Percentiles rank a stretch among this genome's conserved stretches.
These are phyloP conservation scores for Artemisia tridentata DNA, from an alignment of 129 eudicot genomes.

Conservation along the genomic window DNA sequence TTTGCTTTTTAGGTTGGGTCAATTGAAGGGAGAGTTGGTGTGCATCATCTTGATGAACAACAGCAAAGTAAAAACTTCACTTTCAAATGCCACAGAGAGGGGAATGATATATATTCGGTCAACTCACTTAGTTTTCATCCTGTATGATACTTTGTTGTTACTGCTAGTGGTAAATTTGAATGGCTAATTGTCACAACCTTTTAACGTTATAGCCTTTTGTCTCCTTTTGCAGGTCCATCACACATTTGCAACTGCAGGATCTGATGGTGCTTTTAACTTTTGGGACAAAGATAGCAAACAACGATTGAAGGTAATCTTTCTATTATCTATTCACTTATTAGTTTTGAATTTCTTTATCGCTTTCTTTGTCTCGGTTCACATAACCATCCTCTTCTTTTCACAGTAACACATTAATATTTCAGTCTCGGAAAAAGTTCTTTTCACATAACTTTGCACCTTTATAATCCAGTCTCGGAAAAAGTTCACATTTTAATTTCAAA, in stretches of 20 bases:
- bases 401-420: too few relatives aligned
- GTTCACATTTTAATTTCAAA: not conserved
- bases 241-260: conserved; percentile 95
- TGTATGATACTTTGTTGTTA: conserved; percentile 44
- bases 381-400: not conserved
- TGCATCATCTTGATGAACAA: conserved; percentile 90
- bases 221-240: conserved; percentile 56
- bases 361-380: not conserved
- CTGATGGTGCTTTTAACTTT: conserved; percentile 94
- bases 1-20: conserved; percentile 76
- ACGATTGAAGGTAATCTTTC: conserved; percentile 67
- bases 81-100: conserved; percentile 94
- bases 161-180: conserved; percentile 21
- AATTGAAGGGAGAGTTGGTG: conserved; percentile 98
- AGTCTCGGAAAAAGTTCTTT: too few relatives aligned
- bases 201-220: not conserved
- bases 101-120: conserved; percentile 88
- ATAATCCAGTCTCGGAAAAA: not conserved
- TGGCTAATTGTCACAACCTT: not conserved
- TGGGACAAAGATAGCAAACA: conserved; percentile 99
- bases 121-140: conserved; percentile 92
- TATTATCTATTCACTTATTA: not conserved
- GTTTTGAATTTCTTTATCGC: not conserved
- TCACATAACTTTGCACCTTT: not conserved
- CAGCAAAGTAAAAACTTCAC: conserved; percentile 86